Evolutionary conservation across 1,284 basidiomycete genomes (phyloP), one percentile per base, ranked within the genome.

Genomic region (Marasmius oreades): DNA sequence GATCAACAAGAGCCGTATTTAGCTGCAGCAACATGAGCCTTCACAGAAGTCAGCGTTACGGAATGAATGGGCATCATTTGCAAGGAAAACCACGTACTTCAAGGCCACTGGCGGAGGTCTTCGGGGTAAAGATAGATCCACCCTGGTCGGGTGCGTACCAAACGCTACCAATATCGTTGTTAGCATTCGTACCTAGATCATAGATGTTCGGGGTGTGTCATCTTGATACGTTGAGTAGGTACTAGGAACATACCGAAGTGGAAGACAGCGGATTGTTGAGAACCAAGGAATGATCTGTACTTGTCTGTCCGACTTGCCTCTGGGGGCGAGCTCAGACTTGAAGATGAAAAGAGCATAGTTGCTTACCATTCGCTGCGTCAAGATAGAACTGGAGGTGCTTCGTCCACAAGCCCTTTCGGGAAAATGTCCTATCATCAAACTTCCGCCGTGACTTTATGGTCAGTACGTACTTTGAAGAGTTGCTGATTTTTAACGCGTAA

Each of bases 371-470:
- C 28, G 72, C 76, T 53, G 52, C 62, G 51, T 76, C 74, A 28
- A 78, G 64, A 55, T 79, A 77, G 56, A 70, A 77, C 50, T 72
- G 69, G 10, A 77, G 59, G 52, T 79, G 77, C 57, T 74, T 80
- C 34, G 68, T 77, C 76, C 71, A 78, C 22, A 75, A 63, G 34
- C 72, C 73, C 72, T 80, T 56, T 43, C 18, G 23, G 18, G 23
- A 23, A 23, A 48, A 37, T 14, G 46, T n/a, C 36, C 43, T 8
- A 39, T 34, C 6, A 42, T 24, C 26, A 24, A 6, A 26, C 23
- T 18, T 14, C 14, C 50, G 18, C 33, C 18, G n/a, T 2, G 24
- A 28, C 43, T 28, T 20, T 52, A 43, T 18, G 45, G 16, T 24
- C 45, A 23, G 23, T 2, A 23, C 18, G 11, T n/a, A 74, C 77